Percentiles rank a stretch among this genome's conserved stretches.
phyloP scores from a whole-genome alignment of 192 early-diverging fungal species.

The Rhizophagus clarus region DNA sequence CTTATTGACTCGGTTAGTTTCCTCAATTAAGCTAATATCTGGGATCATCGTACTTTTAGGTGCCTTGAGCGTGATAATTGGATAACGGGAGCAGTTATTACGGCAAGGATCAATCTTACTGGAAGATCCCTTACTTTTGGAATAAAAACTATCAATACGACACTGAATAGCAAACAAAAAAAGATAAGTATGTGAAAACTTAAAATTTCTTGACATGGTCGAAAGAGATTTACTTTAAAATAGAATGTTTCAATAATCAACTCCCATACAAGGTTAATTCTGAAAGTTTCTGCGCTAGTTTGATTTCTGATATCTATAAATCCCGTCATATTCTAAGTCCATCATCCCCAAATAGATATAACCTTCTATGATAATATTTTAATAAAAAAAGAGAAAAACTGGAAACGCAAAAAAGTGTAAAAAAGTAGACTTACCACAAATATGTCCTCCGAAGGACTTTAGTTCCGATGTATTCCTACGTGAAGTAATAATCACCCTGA shows the following conservation, averaged over 20 bases:
- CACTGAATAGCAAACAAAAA: constrained; percentile 1
- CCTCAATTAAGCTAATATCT: too few species aligned
- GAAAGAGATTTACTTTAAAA: constrained; percentile 7
- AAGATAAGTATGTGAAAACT: neutral
- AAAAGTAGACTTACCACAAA: constrained; percentile 6
- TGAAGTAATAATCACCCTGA: too few species aligned
- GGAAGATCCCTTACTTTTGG: neutral
- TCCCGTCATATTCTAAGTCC: neutral
- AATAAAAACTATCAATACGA: neutral
- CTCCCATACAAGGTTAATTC: constrained; percentile 1
- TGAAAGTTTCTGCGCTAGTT: neutral
- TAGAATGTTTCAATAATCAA: neutral
- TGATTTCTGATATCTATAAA: neutral
- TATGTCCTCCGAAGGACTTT: neutral
- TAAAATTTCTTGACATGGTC: neutral
- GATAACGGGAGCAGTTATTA: too few species aligned
- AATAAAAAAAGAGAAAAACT: neutral
- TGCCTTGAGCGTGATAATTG: too few species aligned
- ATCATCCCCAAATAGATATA: constrained; percentile 3
- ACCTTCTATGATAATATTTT: constrained; percentile 9
- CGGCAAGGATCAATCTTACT: too few species aligned
- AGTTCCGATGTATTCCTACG: neutral
- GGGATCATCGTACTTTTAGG: too few species aligned
- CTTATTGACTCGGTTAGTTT: too few species aligned
- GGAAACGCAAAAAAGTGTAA: neutral